Evolutionary conservation across 345 rosid genomes (phyloP).

Genomic region (Eucalyptus caleyi): DNA sequence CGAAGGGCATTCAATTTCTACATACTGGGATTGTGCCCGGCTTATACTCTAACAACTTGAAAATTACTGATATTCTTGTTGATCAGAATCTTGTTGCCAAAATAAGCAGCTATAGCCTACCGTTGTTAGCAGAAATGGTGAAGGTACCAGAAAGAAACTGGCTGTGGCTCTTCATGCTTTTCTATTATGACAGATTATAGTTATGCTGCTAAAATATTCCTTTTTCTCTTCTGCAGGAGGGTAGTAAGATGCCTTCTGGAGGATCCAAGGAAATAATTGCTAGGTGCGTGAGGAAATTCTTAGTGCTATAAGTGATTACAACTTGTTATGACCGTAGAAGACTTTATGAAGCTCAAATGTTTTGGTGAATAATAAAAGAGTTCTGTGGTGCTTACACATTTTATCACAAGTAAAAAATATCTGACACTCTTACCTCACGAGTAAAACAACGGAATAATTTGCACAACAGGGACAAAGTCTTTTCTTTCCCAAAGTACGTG

Average conservation of each 20-base stretch:
- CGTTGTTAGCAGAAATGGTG: slow-evolving; percentile 52
- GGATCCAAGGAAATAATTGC: slow-evolving; percentile 21
- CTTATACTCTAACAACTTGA: slow-evolving; percentile 65
- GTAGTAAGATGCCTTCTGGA: slow-evolving; percentile 24
- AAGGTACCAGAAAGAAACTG: slow-evolving; percentile 29
- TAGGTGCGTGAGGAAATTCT: not conserved
- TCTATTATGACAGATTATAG: not conserved
- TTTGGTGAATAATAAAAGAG: not conserved
- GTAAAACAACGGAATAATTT: not conserved
- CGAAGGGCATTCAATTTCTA: slow-evolving; percentile 82
- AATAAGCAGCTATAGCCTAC: slow-evolving; percentile 82
- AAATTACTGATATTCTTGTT: slow-evolving; percentile 68
- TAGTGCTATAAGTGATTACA: not conserved
- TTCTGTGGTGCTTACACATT: not conserved
- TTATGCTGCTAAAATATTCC: not conserved
- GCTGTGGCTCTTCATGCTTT: not conserved
- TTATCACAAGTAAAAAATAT: not conserved
- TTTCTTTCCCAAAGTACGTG: not conserved
- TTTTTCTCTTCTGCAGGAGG: slow-evolving; percentile 27
- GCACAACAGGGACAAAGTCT: not conserved
- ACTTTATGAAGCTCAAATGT: not conserved
- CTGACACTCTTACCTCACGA: not conserved
- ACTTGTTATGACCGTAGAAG: not conserved
- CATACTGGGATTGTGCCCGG: slow-evolving; percentile 91
- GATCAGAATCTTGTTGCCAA: slow-evolving; percentile 74